Base-by-base conservation (phyloP, 192 early-diverging fungal species). In the Entomortierella parvispora region DNA sequence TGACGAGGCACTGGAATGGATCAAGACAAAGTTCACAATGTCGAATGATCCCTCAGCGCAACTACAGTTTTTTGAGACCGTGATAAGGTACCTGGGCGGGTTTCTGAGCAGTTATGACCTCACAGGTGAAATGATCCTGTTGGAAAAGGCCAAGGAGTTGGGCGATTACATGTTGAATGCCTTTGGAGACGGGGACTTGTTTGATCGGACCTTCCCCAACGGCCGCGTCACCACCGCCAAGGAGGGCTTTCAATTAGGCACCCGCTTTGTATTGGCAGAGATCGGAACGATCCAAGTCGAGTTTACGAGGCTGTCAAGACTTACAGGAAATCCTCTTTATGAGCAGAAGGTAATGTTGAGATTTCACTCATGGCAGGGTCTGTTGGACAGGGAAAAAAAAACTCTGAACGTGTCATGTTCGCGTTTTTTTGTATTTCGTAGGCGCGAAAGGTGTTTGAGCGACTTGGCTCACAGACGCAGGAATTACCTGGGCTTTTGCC, bases 61-160 rank as follows among this genome's bases (percentile, higher is more conserved):
- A 2, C 86, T 93, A 40, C 89, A 87, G 37, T 86, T 94, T 60
- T 97, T 97, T 80, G 95, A 97, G 72, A 93, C 92, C 28, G 79
- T 91, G 54, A 97, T 97, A 32, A 87, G 95, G 2, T 82, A 82
- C 58, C 54, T 82, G 3, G 95, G 91, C 32, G 95, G 95, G 10
- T 71, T 97, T 53, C 79, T 97, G 34, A 85, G 88, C 18, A 91
- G 94, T 8, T 95, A 96, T 60, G 94, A 97, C 60, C 80, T 97
- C 54, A 91, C 92, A 29, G 77, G 82, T 34, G 94, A 97, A 46
- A 55, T 51, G 12, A 58, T 88, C 25, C 83, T 93, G 68, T 68
- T 97, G 52, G 66, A 83, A 15, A 93, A 94, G 80, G 90, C 93
- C 0, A 77, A 85, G 12, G 84, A 94, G 37, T 71, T 96, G n/a